Evolutionary conservation across 2,329 filamentous ascomycete genomes (phyloP).

Genomic region (Chrysosporium queenslandicum): DNA sequence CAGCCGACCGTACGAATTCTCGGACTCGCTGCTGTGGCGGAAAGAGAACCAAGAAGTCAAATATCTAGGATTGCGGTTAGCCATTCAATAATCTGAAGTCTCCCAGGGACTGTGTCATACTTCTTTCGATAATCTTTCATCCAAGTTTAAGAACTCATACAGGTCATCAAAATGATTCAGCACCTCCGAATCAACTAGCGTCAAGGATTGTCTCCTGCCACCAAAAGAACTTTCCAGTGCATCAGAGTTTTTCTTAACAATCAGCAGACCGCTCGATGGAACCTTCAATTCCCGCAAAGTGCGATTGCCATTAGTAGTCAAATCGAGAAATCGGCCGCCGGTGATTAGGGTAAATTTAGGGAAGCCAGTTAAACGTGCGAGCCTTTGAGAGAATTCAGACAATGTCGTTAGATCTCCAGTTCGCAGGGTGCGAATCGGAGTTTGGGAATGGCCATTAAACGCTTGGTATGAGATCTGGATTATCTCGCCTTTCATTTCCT

Average conservation of each 20-base stretch:
- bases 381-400: slow-evolving; percentile 55
- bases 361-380: slow-evolving; percentile 63
- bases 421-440: slow-evolving; percentile 50
- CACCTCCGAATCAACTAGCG: slow-evolving; percentile 65
- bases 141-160: slow-evolving; percentile 68
- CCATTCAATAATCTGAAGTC: neutral
- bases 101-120: slow-evolving; percentile 33
- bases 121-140: slow-evolving; percentile 58
- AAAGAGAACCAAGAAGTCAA: slow-evolving; percentile 59
- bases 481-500: slow-evolving; percentile 51
- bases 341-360: slow-evolving; percentile 65
- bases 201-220: slow-evolving; percentile 42
- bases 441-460: slow-evolving; percentile 53
- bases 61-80: slow-evolving; percentile 43
- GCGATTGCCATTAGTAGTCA: slow-evolving; percentile 49
- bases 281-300: slow-evolving; percentile 61
- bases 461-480: slow-evolving; percentile 64
- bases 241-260: slow-evolving; percentile 51
- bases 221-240: slow-evolving; percentile 28
- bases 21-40: slow-evolving; percentile 57
- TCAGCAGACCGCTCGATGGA: slow-evolving; percentile 49
- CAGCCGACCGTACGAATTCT: slow-evolving; percentile 47
- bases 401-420: slow-evolving; percentile 64
- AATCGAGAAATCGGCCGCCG: slow-evolving; percentile 54
- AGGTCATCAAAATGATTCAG: slow-evolving; percentile 73